Base-by-base conservation (phyloP, 2,329 filamentous ascomycete genomes). In the Ilyonectria mors-panacis region DNA sequence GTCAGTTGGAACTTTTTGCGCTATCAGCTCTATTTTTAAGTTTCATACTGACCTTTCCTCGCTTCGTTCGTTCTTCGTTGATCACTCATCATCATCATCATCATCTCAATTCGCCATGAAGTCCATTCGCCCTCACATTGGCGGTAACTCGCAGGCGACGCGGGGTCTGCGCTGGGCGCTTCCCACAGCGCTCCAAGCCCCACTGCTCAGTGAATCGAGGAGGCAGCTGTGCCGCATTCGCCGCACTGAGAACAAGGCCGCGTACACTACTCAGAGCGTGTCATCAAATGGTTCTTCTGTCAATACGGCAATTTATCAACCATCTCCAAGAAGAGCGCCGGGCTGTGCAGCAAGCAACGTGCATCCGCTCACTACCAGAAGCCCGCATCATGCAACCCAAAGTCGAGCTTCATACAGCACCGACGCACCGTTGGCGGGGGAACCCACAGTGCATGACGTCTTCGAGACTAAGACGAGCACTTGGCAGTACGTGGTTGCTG, bases 401-500 rank as follows among this genome's bases (percentile, higher is more conserved):
- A n/a, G 17, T 9, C 39, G 50, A 23, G 56, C 42, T 26, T 55
- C 58, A 53, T 66, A 66, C 37, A 60, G 51, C 44, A 61, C 63
- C 23, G 4, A 26, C 2, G n/a, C 30, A 28, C 9, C 44, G 12
- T n/a, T 39, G 9, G 21, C 23, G 2, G 47, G 23, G 4, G 71
- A 75, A 6, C 71, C 73, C 19, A 56, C 26, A 0, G 23, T 75
- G 1, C 67, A 75, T 4, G 51, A 67, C 15, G 9, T 75, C 0
- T 75, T 75, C 21, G 73, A 75, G 28, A 33, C 51, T 3, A 59
- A 67, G 7, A 84, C 89, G 0, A 82, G 81, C 10, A 89, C 88
- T 12, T 91, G 86, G 85, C 89, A 91, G 73, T 90, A 90, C 67
- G 70, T 91, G 0, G 84, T 92, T 1, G 86, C 83, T 0, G 88